Conservation (phyloP, 2,329 filamentous ascomycete genomes). For the Keithomyces neogunnii region DNA sequence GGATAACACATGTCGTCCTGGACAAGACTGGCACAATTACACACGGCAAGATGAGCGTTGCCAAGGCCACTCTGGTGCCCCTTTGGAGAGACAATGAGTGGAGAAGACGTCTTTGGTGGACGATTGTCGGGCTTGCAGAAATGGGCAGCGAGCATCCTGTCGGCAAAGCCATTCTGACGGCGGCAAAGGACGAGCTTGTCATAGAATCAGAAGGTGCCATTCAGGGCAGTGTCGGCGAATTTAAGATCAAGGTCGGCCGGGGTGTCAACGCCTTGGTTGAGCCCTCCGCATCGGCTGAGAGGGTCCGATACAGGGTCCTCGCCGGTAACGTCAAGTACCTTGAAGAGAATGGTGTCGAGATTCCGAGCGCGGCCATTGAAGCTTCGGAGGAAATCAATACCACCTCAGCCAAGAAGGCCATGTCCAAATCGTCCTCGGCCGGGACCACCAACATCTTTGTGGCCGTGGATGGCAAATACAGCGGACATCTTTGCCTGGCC, state of each 20-base stretch:
- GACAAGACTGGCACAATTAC: conserved; percentile 97
- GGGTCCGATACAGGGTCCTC: conserved; percentile 66
- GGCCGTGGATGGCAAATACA: conserved; percentile 73
- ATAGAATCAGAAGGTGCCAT: conserved; percentile 64
- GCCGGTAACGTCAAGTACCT: conserved; percentile 79
- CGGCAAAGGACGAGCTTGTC: conserved; percentile 68
- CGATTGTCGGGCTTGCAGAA: conserved; percentile 89
- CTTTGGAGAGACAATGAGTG: conserved; percentile 62
- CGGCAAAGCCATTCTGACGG: conserved; percentile 73
- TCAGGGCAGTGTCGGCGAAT: conserved; percentile 78
- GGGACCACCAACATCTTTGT: conserved; percentile 89
- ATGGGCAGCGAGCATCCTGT: conserved; percentile 94
- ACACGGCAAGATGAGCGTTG: conserved; percentile 89
- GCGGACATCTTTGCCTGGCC: conserved; percentile 73
- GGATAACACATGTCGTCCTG: conserved; percentile 80
- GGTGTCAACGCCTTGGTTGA: conserved; percentile 79
- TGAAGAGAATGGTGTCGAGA: conserved; percentile 56
- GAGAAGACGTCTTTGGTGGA: conserved; percentile 80
- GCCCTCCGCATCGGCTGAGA: conserved; percentile 59
- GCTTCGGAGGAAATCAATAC: conserved; percentile 52
- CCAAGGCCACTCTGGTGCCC: conserved; percentile 56
- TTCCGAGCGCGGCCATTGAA: conserved; percentile 55
- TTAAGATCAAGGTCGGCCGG: conserved; percentile 73
- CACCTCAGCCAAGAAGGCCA: conserved; percentile 25
- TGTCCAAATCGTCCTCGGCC: conserved; percentile 23